Base-by-base conservation (phyloP, 1,139 yeast genomes). In the Kazachstania sp. region DNA sequence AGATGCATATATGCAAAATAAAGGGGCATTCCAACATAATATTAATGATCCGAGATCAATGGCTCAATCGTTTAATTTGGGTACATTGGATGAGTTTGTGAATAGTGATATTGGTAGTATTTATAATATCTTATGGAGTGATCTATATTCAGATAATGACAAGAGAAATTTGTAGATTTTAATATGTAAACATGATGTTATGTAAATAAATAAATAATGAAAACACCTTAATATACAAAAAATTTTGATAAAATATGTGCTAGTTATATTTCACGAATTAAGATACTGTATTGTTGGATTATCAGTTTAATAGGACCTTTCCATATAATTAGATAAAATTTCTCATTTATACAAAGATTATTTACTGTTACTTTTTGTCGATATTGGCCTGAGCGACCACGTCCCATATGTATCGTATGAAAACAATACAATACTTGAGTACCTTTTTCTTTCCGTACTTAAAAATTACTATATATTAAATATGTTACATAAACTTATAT, bases 41-140 rank as follows among this genome's bases (percentile, higher is more conserved):
- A 37, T 30, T 18, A 28, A 40, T 26, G 42, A 38, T 13, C 30
- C 29, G 5, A 35, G 19, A 4, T 26, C 44, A n/a, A 35, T 45
- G 18, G 31, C 43, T 13, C 47, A 51, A 19, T 46, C 53, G 34
- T 60, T 52, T 48, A 58, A 61, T 44, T 40, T 63, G 32, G 66
- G 65, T 16, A 61, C 66, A 2, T 46, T 63, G 39, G 65, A 61
- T 46, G 65, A 63, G 26, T 63, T 63, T 45, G 53, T 61, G 23
- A 55, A 57, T 41, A 61, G 59, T 44, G 64, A 61, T 48, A 47
- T 61, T 37, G 53, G 55, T 39, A 64, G 60, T 31, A 41, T 63
- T 16, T 60, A 54, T 45, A 59, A 56, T 37, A 53, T 55, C 4
- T 45, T 63, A 31, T 63, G 66, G 66, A 58, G 59, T 45, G 65